Conservation (phyloP, 2,329 filamentous ascomycete genomes). For the Pseudogymnoascus sp. region DNA sequence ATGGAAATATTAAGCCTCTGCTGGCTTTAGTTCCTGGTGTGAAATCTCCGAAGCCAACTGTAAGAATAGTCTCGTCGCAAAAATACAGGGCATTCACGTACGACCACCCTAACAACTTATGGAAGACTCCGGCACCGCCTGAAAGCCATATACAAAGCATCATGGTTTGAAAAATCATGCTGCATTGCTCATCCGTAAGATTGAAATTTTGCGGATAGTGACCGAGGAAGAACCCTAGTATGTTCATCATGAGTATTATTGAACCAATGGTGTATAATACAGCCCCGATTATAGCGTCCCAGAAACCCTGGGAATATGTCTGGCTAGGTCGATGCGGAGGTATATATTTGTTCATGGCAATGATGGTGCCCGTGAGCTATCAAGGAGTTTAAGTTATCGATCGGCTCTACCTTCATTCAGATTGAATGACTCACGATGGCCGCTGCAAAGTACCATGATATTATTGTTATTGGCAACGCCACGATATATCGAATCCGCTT, state of each 20-base stretch:
- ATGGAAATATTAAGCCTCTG: slow-evolving; percentile 72
- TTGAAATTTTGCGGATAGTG: slow-evolving; percentile 75
- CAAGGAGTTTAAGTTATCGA: background rate
- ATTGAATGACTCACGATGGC: slow-evolving; percentile 45
- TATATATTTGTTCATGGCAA: slow-evolving; percentile 48
- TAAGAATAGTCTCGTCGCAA: slow-evolving; percentile 65
- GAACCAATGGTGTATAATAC: slow-evolving; percentile 57
- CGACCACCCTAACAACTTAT: slow-evolving; percentile 62
- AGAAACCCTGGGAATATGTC: slow-evolving; percentile 61
- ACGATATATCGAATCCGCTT: slow-evolving; percentile 58
- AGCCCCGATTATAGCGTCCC: slow-evolving; percentile 61
- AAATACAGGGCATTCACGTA: slow-evolving; percentile 77
- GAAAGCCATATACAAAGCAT: slow-evolving; percentile 75
- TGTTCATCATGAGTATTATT: slow-evolving; percentile 59
- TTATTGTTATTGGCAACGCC: slow-evolving; percentile 58
- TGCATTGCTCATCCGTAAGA: slow-evolving; percentile 74
- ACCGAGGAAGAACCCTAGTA: slow-evolving; percentile 58
- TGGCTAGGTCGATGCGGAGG: slow-evolving; percentile 38
- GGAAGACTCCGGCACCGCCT: slow-evolving; percentile 69
- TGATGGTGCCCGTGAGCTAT: slow-evolving; percentile 50
- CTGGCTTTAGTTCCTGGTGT: slow-evolving; percentile 45
- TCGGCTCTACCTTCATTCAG: background rate
- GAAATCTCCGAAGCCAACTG: slow-evolving; percentile 56
- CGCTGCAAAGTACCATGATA: slow-evolving; percentile 58
- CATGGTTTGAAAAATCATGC: slow-evolving; percentile 85